phyloP scores from a whole-genome alignment of 495 filamentous ascomycete species.

The Xylaria cubensis region DNA sequence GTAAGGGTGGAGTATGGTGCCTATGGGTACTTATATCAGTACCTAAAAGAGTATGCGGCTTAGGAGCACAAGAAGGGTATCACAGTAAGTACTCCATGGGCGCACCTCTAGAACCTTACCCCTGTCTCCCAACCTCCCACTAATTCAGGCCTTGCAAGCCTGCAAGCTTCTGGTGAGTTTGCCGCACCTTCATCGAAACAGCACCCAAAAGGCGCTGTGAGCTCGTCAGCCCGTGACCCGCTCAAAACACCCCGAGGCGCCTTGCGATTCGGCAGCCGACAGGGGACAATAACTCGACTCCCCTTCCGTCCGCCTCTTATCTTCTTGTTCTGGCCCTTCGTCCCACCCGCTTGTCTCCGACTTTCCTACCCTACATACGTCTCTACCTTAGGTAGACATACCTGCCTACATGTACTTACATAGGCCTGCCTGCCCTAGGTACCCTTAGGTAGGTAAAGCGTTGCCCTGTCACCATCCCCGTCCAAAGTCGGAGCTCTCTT shows the following conservation, averaged over 20 bases:
- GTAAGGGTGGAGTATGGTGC: background rate
- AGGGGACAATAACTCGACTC: background rate
- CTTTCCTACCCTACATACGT: background rate
- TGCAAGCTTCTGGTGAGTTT: background rate
- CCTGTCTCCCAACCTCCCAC: background rate
- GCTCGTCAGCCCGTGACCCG: conserved; percentile 3
- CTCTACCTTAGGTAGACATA: background rate
- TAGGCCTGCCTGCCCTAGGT: background rate
- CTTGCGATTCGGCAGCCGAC: conserved; percentile 5
- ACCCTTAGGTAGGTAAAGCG: conserved; percentile 13
- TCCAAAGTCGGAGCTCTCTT: conserved; percentile 1
- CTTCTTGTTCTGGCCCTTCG: background rate
- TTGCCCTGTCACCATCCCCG: conserved; percentile 7
- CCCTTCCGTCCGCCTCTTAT: conserved; percentile 11
- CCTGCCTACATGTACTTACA: too few species aligned
- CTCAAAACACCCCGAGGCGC: conserved; percentile 3
- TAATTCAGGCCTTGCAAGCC: background rate
- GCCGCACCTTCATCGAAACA: background rate
- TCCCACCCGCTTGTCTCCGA: conserved; percentile 8
- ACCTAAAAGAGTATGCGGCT: background rate
- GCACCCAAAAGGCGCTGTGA: background rate
- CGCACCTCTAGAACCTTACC: background rate
- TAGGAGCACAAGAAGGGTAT: background rate
- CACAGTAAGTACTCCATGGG: background rate
- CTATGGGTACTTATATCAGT: background rate